Conservation (phyloP, 805 yeast species). For the Ogataea saltuana region DNA sequence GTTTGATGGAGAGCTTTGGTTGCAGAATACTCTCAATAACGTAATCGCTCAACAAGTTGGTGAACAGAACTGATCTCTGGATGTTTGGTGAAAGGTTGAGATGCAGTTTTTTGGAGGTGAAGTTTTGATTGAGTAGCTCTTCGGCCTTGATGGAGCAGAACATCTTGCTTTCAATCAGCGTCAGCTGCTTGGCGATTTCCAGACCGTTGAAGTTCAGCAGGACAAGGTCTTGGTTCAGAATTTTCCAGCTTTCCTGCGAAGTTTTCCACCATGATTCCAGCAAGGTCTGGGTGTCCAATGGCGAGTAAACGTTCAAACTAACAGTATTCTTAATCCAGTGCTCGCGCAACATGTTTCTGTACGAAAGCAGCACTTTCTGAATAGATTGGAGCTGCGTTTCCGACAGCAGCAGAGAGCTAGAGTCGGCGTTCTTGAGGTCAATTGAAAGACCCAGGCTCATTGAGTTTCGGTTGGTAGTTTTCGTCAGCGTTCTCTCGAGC, state of each 20-base stretch:
- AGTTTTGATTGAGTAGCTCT: slow-evolving; percentile 67
- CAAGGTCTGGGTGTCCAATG: slow-evolving; percentile 38
- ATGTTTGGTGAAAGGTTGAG: slow-evolving; percentile 64
- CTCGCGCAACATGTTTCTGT: slow-evolving; percentile 51
- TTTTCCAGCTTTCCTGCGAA: slow-evolving; percentile 59
- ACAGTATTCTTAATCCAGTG: slow-evolving; percentile 41
- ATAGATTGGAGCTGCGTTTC: slow-evolving; percentile 43
- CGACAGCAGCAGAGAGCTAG: slow-evolving; percentile 32
- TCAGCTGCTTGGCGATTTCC: slow-evolving; percentile 76
- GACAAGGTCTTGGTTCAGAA: slow-evolving; percentile 52
- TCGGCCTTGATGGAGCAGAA: slow-evolving; percentile 63
- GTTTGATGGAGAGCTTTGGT: slow-evolving; percentile 48
- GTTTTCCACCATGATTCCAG: slow-evolving; percentile 50
- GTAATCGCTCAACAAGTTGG: slow-evolving; percentile 70
- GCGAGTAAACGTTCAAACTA: slow-evolving; percentile 22
- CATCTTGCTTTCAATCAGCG: slow-evolving; percentile 67
- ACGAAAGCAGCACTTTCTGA: slow-evolving; percentile 52
- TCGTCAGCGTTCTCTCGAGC: slow-evolving; percentile 26
- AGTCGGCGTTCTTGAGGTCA: slow-evolving; percentile 31
- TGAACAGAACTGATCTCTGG: slow-evolving; percentile 59
- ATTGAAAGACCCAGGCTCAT: slow-evolving; percentile 30
- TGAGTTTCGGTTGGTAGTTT: slow-evolving; percentile 22
- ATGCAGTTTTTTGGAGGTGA: slow-evolving; percentile 57
- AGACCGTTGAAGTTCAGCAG: slow-evolving; percentile 63
- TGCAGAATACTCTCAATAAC: slow-evolving; percentile 69